Conservation (phyloP, 208 protist genomes). For the Sergeia podlipaevii region DNA sequence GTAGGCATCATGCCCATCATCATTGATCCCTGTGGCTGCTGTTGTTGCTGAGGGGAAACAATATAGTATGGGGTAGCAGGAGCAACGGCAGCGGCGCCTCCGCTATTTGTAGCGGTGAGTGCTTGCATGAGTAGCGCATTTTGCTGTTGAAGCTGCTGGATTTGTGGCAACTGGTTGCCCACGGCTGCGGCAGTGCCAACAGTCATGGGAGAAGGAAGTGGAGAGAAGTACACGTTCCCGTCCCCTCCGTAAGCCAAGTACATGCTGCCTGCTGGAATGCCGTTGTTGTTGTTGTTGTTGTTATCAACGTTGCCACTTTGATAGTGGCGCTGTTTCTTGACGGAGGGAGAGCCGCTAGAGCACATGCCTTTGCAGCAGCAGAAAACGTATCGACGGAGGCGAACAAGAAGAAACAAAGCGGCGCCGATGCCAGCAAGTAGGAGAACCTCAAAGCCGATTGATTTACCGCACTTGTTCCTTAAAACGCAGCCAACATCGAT, state of each 20-base stretch:
- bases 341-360: not conserved
- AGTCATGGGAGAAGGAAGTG: not conserved
- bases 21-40: too few species aligned
- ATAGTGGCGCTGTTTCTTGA: not conserved
- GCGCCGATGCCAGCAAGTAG: slow-evolving; percentile 12
- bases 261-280: not conserved
- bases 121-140: too few species aligned
- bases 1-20: too few species aligned
- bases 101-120: too few species aligned
- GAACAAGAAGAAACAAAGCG: slow-evolving; percentile 15
- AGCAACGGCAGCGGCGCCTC: too few species aligned
- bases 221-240: not conserved
- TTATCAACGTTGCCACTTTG: not conserved
- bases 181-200: too few species aligned
- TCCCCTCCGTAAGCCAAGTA: not conserved
- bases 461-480: slow-evolving; percentile 8
- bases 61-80: not conserved
- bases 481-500: slow-evolving; percentile 23
- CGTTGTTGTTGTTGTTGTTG: slow-evolving; percentile 1
- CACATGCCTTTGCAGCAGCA: slow-evolving; percentile 12
- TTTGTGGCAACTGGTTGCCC: too few species aligned
- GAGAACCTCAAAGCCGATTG: slow-evolving; percentile 17
- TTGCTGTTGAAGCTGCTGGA: too few species aligned
- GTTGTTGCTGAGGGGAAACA: not conserved
- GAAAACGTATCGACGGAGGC: slow-evolving; percentile 19